A percentile compares a stretch with the other conserved stretches of the same genome.
Conservation (phyloP, 1,284 basidiomycete genomes). For the Tilletia walkeri region DNA sequence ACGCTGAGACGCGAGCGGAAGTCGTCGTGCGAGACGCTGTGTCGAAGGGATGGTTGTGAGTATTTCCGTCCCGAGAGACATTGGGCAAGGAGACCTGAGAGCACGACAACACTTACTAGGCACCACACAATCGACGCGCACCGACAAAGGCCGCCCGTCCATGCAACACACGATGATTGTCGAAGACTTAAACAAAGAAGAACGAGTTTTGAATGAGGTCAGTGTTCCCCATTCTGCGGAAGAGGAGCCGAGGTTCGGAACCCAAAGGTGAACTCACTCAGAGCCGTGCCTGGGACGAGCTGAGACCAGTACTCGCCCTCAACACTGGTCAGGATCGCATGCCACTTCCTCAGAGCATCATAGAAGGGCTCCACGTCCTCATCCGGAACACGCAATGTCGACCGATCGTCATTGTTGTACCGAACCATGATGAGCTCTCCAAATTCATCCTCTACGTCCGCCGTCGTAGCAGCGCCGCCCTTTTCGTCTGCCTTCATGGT, state of each 20-base stretch:
- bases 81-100: not conserved
- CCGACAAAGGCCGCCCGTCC: conserved; percentile 86
- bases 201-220: conserved; percentile 6
- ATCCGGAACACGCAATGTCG: conserved; percentile 27
- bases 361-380: conserved; percentile 64
- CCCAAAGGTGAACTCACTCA: conserved; percentile 66
- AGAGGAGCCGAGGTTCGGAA: too few relatives aligned
- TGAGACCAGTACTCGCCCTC: conserved; percentile 91
- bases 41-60: too few relatives aligned
- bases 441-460: conserved; percentile 49
- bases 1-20: conserved; percentile 40
- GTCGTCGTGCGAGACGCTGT: conserved; percentile 42
- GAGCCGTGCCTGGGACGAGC: conserved; percentile 76
- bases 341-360: conserved; percentile 72
- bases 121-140: conserved; percentile 86
- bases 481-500: not conserved
- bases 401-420: conserved; percentile 92
- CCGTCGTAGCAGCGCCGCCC: not conserved
- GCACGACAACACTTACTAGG: conserved; percentile 64
- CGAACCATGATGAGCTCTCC: conserved; percentile 74
- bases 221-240: not conserved
- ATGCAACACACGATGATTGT: conserved; percentile 92
- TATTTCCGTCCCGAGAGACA: too few relatives aligned
- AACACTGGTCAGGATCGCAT: conserved; percentile 70
- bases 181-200: conserved; percentile 65